Base-by-base conservation (phyloP, 2,329 filamentous ascomycete species). In the Dactylellina leptospora region DNA sequence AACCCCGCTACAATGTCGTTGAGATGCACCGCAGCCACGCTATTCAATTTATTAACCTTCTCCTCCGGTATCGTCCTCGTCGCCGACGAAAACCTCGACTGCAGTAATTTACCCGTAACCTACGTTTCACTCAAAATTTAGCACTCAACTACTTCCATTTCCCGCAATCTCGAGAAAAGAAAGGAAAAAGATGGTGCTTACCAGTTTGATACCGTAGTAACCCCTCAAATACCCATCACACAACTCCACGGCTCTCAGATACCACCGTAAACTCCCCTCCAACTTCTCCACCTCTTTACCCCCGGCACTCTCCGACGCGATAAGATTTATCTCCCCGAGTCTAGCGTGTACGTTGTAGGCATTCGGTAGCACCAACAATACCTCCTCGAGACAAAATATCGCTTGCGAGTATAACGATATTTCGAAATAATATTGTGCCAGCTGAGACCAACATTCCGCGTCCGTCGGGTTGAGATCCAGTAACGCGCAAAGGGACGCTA, bases 171-270 rank as follows among this genome's bases (percentile, higher is more conserved):
- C 2, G 10, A 30, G 18, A 2, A 51, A 8, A 30, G 18, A 45
- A 22, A 30, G 42, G 40, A 25, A 16, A 22, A 33, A 25, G n/a
- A 13, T 10, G 36, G 16, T 9, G 18, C 59, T 28, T 63, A 92
- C 89, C 80, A 93, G 80, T 79, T 93, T 95, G 70, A 99, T 82
- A 4, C 95, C 95, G 80, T 96, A 97, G 79, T 92, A 96, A 0
- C 93, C 95, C 73, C 95, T 87, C 73, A 97, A 81, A 79, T 97
- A 97, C 78, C 92, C 88, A 76, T 97, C 91, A 78, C 95, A 97
- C 56, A 99, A 85, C 81, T 99, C 95, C 75, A 97, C 87, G 77
- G 92, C 95, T 76, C 95, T 87, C 78, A 90, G 91, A 80, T 96
- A 97, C 75, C 93, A 87, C 78, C 92, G 90, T 59, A 96, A 80